phyloP scores from a whole-genome alignment of 176 grass and related monocot genomes.

The Triticum urartu region DNA sequence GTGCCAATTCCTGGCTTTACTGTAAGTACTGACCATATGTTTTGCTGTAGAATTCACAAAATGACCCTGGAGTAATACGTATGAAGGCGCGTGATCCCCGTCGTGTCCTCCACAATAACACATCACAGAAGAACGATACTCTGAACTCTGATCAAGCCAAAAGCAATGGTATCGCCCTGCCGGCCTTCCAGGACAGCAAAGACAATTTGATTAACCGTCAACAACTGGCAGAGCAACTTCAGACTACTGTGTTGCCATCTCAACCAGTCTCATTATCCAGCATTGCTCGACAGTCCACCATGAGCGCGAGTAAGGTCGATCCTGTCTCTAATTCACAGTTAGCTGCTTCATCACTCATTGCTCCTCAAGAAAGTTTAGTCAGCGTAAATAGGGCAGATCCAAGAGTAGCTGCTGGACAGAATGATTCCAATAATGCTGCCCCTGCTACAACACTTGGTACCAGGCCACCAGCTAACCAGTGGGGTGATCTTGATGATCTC shows the following conservation, averaged over 20 bases:
- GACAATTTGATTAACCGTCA: constrained; percentile 25
- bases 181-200: constrained; percentile 45
- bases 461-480: constrained; percentile 39
- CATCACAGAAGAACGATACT: constrained; percentile 41
- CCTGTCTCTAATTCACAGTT: constrained; percentile 59
- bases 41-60: constrained; percentile 44
- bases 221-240: constrained; percentile 35
- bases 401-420: constrained; percentile 30
- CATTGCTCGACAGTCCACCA: not conserved
- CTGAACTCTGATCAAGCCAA: constrained; percentile 46
- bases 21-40: constrained; percentile 17
- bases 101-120: constrained; percentile 59
- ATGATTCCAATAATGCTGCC: constrained; percentile 33
- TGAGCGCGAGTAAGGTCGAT: constrained; percentile 31
- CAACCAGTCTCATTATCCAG: constrained; percentile 21
- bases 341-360: constrained; percentile 40
- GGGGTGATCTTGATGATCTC: constrained; percentile 79
- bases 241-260: constrained; percentile 26
- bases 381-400: constrained; percentile 34
- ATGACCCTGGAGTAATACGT: constrained; percentile 51
- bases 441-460: constrained; percentile 19
- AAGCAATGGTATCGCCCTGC: constrained; percentile 42
- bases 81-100: constrained; percentile 98
- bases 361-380: constrained; percentile 21
- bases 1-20: not conserved